Evolutionary conservation across 2,329 filamentous ascomycete species (phyloP).

Genomic region (Dactylellina drechsleri): DNA sequence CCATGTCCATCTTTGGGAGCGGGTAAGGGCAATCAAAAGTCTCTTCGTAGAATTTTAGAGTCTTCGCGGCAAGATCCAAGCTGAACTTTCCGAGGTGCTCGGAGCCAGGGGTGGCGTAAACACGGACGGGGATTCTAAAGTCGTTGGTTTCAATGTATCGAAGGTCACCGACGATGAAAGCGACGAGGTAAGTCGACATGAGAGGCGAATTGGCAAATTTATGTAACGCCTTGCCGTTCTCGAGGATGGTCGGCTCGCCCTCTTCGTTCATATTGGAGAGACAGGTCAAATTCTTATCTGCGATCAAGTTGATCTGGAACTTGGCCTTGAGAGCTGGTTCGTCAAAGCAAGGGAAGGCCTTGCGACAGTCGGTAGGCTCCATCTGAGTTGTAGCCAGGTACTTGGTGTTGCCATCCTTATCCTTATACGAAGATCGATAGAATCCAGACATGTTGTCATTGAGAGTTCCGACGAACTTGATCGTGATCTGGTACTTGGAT

Average conservation of each 20-base stretch:
- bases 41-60: constrained; percentile 93
- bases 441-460: constrained; percentile 97
- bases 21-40: constrained; percentile 89
- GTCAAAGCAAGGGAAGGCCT: constrained; percentile 94
- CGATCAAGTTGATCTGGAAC: constrained; percentile 89
- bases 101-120: constrained; percentile 91
- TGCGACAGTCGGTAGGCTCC: constrained; percentile 90
- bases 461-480: constrained; percentile 80
- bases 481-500: constrained; percentile 78
- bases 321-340: constrained; percentile 93
- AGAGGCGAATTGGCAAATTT: constrained; percentile 90
- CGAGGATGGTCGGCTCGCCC: constrained; percentile 79
- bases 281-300: constrained; percentile 89
- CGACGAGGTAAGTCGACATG: constrained; percentile 96
- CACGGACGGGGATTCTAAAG: constrained; percentile 89
- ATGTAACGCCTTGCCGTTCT: constrained; percentile 80
- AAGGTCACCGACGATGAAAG: constrained; percentile 92
- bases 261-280: constrained; percentile 88
- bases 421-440: constrained; percentile 94
- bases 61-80: constrained; percentile 85
- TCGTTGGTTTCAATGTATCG: constrained; percentile 91
- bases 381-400: constrained; percentile 93
- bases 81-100: constrained; percentile 92
- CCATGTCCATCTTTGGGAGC: constrained; percentile 94
- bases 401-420: constrained; percentile 77